Base-by-base conservation (phyloP, 345 rosid species). In the Euphorbia lathyris region DNA sequence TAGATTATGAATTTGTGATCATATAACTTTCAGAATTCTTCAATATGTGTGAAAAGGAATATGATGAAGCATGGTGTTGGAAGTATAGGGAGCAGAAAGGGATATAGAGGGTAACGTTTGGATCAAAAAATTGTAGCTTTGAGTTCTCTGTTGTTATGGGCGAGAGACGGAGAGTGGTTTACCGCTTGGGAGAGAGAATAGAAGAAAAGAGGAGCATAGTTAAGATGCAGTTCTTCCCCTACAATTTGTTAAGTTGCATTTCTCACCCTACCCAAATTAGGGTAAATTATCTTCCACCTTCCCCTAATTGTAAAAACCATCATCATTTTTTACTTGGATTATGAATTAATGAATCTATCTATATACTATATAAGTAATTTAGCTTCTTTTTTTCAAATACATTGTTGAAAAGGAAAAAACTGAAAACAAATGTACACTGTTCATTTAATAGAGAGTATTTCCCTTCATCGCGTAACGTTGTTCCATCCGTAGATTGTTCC, bases 41-140 rank as follows among this genome's bases (percentile, higher is more conserved):
- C 38, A 13, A 16, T 25, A 1, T 23, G 42, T 32, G n/a, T 32
- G 43, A 40, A 58, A 29, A 30, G 23, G 71, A 57, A 55, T 68
- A 17, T 27, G 53, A n/a, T 2, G 40, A 40, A 52, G 2, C 29
- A 53, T 36, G 19, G 32, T 36, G 22, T n/a, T 4, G 8, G 51
- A 13, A 68, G 72, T 43, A 65, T 30, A 34, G 47, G 62, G 13
- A 43, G 55, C 30, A 62, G 65, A 38, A 34, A 45, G 38, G 11
- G 63, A 58, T 56, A 45, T 45, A 55, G 77, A 60, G 10, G 5
- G 65, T 20, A 65, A 42, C 38, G 22, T 67, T 47, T 55, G 48
- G 73, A 64, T 68, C 16, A 63, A 73, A 65, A 34, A 64, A 51
- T 4, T 10, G 60, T 23, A 65, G 68, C 65, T 69, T 69, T 43